Base-by-base conservation (phyloP, 345 rosid genomes). In the Mangifera indica region DNA sequence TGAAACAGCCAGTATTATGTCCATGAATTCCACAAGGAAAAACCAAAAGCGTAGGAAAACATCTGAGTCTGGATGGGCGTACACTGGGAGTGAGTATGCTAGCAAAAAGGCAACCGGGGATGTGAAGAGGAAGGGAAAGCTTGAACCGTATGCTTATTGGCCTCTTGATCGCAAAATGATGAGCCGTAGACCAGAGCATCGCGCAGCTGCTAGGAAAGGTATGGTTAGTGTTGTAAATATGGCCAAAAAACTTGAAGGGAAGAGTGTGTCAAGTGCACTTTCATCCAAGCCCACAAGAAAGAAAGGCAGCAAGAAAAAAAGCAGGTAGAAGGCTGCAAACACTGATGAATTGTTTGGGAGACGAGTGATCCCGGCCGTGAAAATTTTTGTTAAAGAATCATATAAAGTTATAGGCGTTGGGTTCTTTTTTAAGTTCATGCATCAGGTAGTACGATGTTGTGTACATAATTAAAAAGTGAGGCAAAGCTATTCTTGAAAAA, bases 141-240 rank as follows among this genome's bases (percentile, higher is more conserved):
- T 95, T 17, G 98, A 91, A 75, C 98, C 99, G 0, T 92, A 91
- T 73, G 99, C 99, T 0, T 95, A 92, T 72, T 95, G 99, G 99
- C 98, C 99, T 2, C 88, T 95, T 9, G 98, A 95, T 74, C 87
- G 97, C 10, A 95, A 92, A 86, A 91, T 95, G 98, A 89, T 92
- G 91, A 92, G 98, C 76, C 87, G 89, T 52, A 87, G 94, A 72
- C 91, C 98, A 1, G 90, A 92, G 75, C 98, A 92, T 67, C 84
- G 88, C 51, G 97, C 93, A 11, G 88, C 94, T 40, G 99, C 99
- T 0, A 77, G 91, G 60, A 89, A 84, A 77, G 99, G 99, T 13
- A 92, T 95, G 93, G 79, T 89, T 3, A 89, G 97, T 29, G 96
- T 87, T 24, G 96, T 91, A 20, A 89, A 82, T 72, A 75, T 92